Evolutionary conservation across 2,329 filamentous ascomycete species (phyloP), one percentile per base, ranked within the genome.

Genomic region (Botrytis aclada): DNA sequence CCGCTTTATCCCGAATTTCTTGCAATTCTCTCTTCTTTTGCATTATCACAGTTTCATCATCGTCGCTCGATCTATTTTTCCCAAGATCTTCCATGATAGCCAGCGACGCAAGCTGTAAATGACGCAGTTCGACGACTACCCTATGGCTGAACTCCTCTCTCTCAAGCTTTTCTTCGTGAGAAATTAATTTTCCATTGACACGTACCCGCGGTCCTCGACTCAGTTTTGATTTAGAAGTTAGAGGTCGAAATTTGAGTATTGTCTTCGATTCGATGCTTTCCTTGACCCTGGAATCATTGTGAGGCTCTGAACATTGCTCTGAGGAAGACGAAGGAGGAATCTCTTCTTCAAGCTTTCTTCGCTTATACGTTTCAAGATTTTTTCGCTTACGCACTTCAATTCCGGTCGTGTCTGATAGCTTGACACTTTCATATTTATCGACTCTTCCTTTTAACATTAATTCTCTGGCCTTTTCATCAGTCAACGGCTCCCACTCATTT

Each of bases 101-200:
- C 4, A 18, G 9, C 9, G 32, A 51, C 47, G 3, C 29, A 29
- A 16, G 0, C 8, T 69, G 37, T 18, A 67, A 41, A 18, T 18
- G n/a, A 18, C 51, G 51, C 51, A 56, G 32, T 29, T 56, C n/a
- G 6, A 29, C 7, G n/a, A 56, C n/a, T 7, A 56, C 14, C 1
- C 3, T 18, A 29, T 1, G n/a, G 18, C 51, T 29, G 3, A 14
- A 16, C 4, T 18, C 0, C n/a, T 29, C n/a, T 32, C 16, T 56
- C 7, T 18, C 14, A 0, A 1, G 1, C 12, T 25, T 18, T 12
- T 32, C 1, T 6, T 25, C 6, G 12, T 32, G 7, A 7, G n/a
- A 9, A 29, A 56, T n/a, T 29, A 29, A 16, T 18, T 18, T 56
- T 56, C 51, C n/a, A 6, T 56, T 56, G 1, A 56, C 7, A 29